Conservation (phyloP, 345 rosid genomes). For the Cardiospermum halicacabum region DNA sequence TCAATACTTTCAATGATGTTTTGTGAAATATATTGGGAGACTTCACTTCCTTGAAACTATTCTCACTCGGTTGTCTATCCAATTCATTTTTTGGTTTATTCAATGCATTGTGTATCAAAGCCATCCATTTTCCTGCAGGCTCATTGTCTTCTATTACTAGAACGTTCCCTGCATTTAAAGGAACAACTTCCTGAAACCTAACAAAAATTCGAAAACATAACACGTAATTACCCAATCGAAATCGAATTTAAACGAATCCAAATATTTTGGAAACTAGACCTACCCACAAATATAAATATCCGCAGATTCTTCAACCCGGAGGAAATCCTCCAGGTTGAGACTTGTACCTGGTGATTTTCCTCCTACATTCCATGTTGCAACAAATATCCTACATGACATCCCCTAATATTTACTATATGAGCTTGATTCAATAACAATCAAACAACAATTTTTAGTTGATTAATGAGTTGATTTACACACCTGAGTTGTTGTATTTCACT, state of each 20-base stretch:
- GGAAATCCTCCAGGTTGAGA: conserved; percentile 81
- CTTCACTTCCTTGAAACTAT: conserved; percentile 41
- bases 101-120: conserved; percentile 75
- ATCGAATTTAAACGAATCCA: neutral
- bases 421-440: conserved; percentile 6
- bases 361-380: conserved; percentile 95
- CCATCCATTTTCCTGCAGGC: conserved; percentile 94
- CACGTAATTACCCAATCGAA: neutral
- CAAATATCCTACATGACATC: conserved; percentile 52
- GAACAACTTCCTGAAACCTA: conserved; percentile 98
- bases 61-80: conserved; percentile 18
- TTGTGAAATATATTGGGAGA: conserved; percentile 64
- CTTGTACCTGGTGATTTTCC: conserved; percentile 70
- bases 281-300: conserved; percentile 96
- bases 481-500: conserved; percentile 64
- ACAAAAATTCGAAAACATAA: neutral
- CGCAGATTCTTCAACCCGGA: conserved; percentile 75
- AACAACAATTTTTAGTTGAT: neutral
- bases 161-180: conserved; percentile 92
- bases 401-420: conserved; percentile 13
- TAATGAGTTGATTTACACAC: conserved; percentile 23
- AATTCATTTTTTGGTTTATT: conserved; percentile 47
- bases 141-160: conserved; percentile 89
- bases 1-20: conserved; percentile 68
- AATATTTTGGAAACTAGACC: conserved; percentile 17